These are phyloP conservation scores for Picochlorum sp. DNA, from an alignment of 139 green algal species.

Conservation along the genomic window DNA sequence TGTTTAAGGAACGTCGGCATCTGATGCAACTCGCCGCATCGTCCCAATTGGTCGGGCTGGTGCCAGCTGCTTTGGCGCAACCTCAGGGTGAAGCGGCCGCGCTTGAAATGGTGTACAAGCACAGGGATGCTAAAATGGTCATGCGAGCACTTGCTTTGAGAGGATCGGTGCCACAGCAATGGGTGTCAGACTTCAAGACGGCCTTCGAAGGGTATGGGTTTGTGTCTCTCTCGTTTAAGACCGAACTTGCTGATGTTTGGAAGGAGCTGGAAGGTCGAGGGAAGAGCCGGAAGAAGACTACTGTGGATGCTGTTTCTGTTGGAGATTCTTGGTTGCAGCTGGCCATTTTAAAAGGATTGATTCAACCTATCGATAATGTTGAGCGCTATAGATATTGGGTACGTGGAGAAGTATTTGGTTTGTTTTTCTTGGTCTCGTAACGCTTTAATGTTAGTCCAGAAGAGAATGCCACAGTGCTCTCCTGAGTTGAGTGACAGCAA, in stretches of 20 bases:
- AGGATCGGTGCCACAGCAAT: slow-evolving; percentile 46
- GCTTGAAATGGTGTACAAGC: background rate
- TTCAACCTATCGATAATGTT: slow-evolving; percentile 57
- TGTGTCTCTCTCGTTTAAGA: slow-evolving; percentile 43
- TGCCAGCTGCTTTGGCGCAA: too few relatives aligned
- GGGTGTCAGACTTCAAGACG: slow-evolving; percentile 51
- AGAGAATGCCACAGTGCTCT: too few relatives aligned
- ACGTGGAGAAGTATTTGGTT: too few relatives aligned
- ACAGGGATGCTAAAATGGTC: slow-evolving; percentile 20
- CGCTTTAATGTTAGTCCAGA: too few relatives aligned
- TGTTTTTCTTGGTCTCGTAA: too few relatives aligned
- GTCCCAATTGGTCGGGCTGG: too few relatives aligned
- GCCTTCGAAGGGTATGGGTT: slow-evolving; percentile 36
- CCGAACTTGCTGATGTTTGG: slow-evolving; percentile 57
- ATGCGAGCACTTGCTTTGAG: slow-evolving; percentile 42
- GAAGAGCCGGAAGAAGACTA: slow-evolving; percentile 8
- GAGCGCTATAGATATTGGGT: slow-evolving; percentile 42
- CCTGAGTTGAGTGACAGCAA: too few relatives aligned
- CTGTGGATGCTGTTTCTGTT: slow-evolving; percentile 60
- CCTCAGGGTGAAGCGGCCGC: too few relatives aligned
- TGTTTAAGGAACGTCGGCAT: too few relatives aligned
- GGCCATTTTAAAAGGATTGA: slow-evolving; percentile 41
- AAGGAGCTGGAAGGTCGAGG: slow-evolving; percentile 25
- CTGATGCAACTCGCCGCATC: too few relatives aligned
- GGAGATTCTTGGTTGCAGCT: slow-evolving; percentile 65